Base-by-base conservation (phyloP, 2,329 filamentous ascomycete genomes). In the Talaromyces sp. region DNA sequence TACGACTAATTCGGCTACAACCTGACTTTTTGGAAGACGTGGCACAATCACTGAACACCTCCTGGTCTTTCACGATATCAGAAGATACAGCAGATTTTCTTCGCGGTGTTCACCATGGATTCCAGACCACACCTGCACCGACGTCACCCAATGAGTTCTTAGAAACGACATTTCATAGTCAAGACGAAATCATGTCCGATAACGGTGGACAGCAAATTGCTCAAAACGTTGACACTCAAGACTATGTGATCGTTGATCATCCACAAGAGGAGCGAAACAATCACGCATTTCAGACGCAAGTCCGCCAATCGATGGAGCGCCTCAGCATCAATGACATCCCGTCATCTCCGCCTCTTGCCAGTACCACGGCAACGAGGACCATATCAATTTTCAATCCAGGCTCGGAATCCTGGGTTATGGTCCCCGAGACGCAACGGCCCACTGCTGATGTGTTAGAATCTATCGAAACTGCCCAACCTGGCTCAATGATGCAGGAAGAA, bases 351-450 rank as follows among this genome's bases (percentile, higher is more conserved):
- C 54, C 43, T 15, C 19, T 50, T 19, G 54, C 43, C 21, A 45
- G 15, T 0, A 52, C 57, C 4, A 53, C 54, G 3, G 52, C 57
- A 9, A 56, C 45, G 11, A 28, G 43, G 5, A 46, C 9, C 5
- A 56, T 59, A 8, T 56, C 57, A 1, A 7, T 59, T 1, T 59
- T 59, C 25, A 17, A 56, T 7, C 43, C 36, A 11, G 11, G 35
- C 2, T 45, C 53, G 2, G 43, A 48, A 9, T 56, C 53, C 5
- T 52, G 52, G 57, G 13, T 50, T 33, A 10, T 13, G 17, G 35
- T 56, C 1, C 35, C 22, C 1, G 35, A 46, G 10, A 22, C 40
- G 1, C 40, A 19, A 35, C 40, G 19, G 13, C 5, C 28, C 17
- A 51, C 45, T 4, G 19, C 48, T 19, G 36, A 10, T 8, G 41